These are phyloP conservation scores for Logfia minima DNA, from an alignment of 129 eudicot species.

Conservation along the genomic window DNA sequence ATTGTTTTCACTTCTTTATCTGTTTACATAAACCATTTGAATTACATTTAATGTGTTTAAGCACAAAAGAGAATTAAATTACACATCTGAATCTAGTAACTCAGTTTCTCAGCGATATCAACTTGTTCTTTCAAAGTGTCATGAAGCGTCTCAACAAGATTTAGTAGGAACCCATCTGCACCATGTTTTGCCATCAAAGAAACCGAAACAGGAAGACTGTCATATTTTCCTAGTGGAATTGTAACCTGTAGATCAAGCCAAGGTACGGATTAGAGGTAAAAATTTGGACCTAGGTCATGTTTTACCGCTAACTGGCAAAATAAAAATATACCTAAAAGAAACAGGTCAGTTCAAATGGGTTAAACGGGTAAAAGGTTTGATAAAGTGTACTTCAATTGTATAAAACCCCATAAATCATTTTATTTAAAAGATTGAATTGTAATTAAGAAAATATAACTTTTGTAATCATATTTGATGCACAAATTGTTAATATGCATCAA, in stretches of 20 bases:
- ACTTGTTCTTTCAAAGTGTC: constrained; percentile 44
- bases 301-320: neutral
- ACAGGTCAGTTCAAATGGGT: neutral
- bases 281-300: neutral
- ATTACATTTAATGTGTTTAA: constrained; percentile 13
- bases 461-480: neutral
- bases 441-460: neutral
- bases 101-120: constrained; percentile 37
- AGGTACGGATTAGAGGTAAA: neutral
- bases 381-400: neutral
- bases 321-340: neutral
- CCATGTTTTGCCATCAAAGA: constrained; percentile 89
- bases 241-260: constrained; percentile 51
- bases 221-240: constrained; percentile 71
- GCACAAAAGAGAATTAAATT: neutral
- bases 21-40: neutral
- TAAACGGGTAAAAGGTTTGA: neutral
- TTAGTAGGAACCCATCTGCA: constrained; percentile 73
- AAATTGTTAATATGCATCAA: neutral
- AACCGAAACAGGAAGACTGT: constrained; percentile 82
- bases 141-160: constrained; percentile 55
- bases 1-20: neutral
- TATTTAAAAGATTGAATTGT: neutral
- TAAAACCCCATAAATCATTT: neutral
- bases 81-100: constrained; percentile 25